Conservation (phyloP, 139 green algal species). For the Mychonastes homosphaera region DNA sequence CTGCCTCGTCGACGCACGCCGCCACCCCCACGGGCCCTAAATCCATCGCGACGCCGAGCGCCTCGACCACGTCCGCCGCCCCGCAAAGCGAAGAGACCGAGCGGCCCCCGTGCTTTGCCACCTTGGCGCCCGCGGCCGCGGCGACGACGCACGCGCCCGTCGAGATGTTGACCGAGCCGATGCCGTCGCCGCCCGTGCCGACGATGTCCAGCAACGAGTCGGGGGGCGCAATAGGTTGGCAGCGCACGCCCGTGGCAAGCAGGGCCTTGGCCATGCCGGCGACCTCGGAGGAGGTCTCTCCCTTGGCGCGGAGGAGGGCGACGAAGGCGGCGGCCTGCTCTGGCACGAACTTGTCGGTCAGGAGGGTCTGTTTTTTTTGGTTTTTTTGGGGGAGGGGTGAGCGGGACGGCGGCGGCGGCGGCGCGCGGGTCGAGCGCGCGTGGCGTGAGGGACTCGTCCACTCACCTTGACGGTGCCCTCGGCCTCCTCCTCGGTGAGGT, state of each 20-base stretch:
- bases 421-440: neutral
- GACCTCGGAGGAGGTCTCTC: slow-evolving; percentile 89
- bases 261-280: slow-evolving; percentile 84
- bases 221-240: neutral
- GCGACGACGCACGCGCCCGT: slow-evolving; percentile 89
- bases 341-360: slow-evolving; percentile 53
- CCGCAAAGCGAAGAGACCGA: slow-evolving; percentile 91
- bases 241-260: slow-evolving; percentile 34
- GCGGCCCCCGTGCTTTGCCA: slow-evolving; percentile 95
- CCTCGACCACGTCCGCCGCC: slow-evolving; percentile 81
- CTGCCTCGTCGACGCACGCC: slow-evolving; percentile 68
- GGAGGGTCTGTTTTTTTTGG: slow-evolving; percentile 34
- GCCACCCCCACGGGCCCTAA: slow-evolving; percentile 70
- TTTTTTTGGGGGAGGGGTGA: neutral
- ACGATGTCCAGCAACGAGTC: slow-evolving; percentile 95
- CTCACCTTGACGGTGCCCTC: slow-evolving; percentile 40
- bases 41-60: slow-evolving; percentile 82
- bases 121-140: slow-evolving; percentile 83
- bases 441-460: neutral
- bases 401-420: neutral
- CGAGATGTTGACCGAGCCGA: slow-evolving; percentile 97
- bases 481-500: slow-evolving; percentile 56
- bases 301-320: slow-evolving; percentile 92
- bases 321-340: slow-evolving; percentile 88
- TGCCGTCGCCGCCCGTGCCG: slow-evolving; percentile 93